A percentile compares a stretch with the other conserved stretches of the same genome.
These are phyloP conservation scores for Sporothrix variecibatus DNA, from an alignment of 2,329 filamentous ascomycete species.

Conservation along the genomic window DNA sequence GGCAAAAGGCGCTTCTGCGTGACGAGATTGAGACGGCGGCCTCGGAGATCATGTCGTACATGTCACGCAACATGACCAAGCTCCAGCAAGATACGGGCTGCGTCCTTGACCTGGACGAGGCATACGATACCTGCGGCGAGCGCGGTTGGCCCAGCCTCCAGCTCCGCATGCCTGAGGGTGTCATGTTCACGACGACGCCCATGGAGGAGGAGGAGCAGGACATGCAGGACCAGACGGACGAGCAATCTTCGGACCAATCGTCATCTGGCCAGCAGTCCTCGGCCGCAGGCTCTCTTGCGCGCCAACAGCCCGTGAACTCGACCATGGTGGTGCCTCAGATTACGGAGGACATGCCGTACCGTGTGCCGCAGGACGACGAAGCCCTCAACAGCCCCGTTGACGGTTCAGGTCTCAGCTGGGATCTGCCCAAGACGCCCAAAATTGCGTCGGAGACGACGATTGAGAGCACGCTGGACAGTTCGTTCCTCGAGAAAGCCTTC, in stretches of 20 bases:
- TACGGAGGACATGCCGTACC: slow-evolving; percentile 29
- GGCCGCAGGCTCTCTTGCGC: neutral
- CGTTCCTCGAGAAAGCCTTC: slow-evolving; percentile 24
- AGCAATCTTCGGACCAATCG: neutral
- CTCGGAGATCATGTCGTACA: slow-evolving; percentile 33
- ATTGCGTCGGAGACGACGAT: slow-evolving; percentile 1
- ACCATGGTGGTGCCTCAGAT: slow-evolving; percentile 21
- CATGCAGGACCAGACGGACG: slow-evolving; percentile 7
- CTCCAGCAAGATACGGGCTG: slow-evolving; percentile 35
- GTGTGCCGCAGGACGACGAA: slow-evolving; percentile 29
- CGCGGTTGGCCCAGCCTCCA: slow-evolving; percentile 35
- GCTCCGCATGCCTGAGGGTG: slow-evolving; percentile 31
- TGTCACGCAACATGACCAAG: slow-evolving; percentile 34
- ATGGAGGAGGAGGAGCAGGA: slow-evolving; percentile 23
- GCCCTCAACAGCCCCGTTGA: slow-evolving; percentile 30
- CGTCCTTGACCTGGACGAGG: slow-evolving; percentile 35
- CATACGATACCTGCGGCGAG: slow-evolving; percentile 31
- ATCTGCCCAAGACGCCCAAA: slow-evolving; percentile 23
- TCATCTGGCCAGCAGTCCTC: neutral
- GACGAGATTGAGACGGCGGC: slow-evolving; percentile 27
- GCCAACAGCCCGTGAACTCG: slow-evolving; percentile 26
- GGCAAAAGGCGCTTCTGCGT: slow-evolving; percentile 28
- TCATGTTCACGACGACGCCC: slow-evolving; percentile 25
- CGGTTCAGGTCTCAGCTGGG: slow-evolving; percentile 21
- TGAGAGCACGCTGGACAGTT: slow-evolving; percentile 9